Percentiles rank a stretch among this genome's conserved stretches.
Conservation (phyloP, 2,329 filamentous ascomycete species). For the Exophiala aquamarina region DNA sequence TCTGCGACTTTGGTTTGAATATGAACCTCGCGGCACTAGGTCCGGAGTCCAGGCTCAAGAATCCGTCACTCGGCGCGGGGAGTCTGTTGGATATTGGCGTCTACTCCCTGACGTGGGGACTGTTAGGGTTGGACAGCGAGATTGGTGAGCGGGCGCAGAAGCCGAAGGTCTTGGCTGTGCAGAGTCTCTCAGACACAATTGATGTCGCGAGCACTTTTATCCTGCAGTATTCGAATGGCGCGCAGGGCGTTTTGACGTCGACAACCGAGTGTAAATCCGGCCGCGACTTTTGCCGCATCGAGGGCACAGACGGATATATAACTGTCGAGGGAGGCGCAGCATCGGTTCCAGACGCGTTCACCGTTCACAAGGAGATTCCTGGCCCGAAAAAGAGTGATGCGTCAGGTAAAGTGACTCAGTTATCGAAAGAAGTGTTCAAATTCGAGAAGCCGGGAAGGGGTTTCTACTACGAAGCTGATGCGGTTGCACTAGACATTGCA, state of each 20-base stretch:
- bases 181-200: conserved; percentile 28
- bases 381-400: neutral
- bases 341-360: conserved; percentile 13
- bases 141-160: conserved; percentile 61
- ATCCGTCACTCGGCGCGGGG: conserved; percentile 77
- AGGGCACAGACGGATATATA: conserved; percentile 25
- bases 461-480: conserved; percentile 38
- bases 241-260: conserved; percentile 43
- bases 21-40: conserved; percentile 16
- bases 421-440: conserved; percentile 31
- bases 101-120: conserved; percentile 87
- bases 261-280: conserved; percentile 42
- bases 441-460: conserved; percentile 24
- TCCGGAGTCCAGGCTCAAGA: conserved; percentile 57
- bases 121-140: conserved; percentile 78
- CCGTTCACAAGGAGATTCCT: conserved; percentile 3
- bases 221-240: conserved; percentile 39
- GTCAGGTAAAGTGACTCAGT: neutral
- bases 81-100: conserved; percentile 81
- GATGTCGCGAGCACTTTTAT: conserved; percentile 38
- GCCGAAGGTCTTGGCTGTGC: conserved; percentile 65
- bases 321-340: conserved; percentile 15
- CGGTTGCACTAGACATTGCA: conserved; percentile 34
- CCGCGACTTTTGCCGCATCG: conserved; percentile 45
- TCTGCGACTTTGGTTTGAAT: conserved; percentile 48